A percentile compares a stretch with the other conserved stretches of the same genome.
These are phyloP conservation scores for Diutina siamensis DNA, from an alignment of 1,139 yeast genomes.

Conservation along the genomic window DNA sequence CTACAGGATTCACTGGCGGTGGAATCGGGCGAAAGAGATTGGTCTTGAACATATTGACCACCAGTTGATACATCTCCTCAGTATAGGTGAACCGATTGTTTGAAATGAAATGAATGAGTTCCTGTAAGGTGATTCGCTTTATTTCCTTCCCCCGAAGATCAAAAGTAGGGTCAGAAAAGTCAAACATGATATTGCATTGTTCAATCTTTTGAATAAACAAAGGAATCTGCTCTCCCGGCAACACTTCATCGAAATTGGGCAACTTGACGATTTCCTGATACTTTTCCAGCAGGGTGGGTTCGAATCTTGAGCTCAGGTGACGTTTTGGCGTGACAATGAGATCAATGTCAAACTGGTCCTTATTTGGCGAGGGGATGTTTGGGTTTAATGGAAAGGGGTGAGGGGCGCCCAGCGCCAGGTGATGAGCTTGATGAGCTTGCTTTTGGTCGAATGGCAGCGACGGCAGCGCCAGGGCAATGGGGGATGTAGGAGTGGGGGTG, in stretches of 20 bases:
- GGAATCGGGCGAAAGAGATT: constrained; percentile 94
- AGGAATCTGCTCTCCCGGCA: constrained; percentile 73
- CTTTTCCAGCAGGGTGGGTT: constrained; percentile 58
- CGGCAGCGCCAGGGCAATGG: constrained; percentile 10
- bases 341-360: constrained; percentile 34
- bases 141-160: constrained; percentile 90
- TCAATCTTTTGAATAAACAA: constrained; percentile 81
- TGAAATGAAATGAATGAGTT: constrained; percentile 78
- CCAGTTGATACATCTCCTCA: constrained; percentile 82
- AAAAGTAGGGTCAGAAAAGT: constrained; percentile 84
- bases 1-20: constrained; percentile 95
- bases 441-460: constrained; percentile 10
- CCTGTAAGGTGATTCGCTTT: constrained; percentile 77
- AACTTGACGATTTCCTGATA: constrained; percentile 60
- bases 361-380: constrained; percentile 33
- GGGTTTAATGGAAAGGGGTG: constrained; percentile 21
- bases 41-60: constrained; percentile 79
- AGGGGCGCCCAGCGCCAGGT: background rate
- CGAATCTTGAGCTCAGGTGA: constrained; percentile 89
- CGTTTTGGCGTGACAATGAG: constrained; percentile 65
- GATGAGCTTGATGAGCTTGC: constrained; percentile 10
- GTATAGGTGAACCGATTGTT: constrained; percentile 75
- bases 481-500: constrained; percentile 25
- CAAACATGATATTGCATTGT: constrained; percentile 91
- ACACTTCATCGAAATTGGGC: constrained; percentile 84